Base-by-base conservation (phyloP, 1,284 basidiomycete genomes). In the Ceratobasidium sp. region DNA sequence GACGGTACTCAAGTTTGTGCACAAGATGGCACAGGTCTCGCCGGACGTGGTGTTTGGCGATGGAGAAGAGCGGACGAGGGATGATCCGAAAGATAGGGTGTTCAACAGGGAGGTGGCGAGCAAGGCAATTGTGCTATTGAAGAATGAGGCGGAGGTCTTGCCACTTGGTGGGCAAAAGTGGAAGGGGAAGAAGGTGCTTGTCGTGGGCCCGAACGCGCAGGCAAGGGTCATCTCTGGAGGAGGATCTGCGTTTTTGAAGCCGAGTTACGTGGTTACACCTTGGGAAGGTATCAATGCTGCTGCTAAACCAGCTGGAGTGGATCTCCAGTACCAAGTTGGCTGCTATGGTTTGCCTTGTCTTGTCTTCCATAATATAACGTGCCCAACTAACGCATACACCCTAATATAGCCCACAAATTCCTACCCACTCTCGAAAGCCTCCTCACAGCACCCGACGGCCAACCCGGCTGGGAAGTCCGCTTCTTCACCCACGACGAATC, bases 121-220 rank as follows among this genome's bases (percentile, higher is more conserved):
- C 8, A 88, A 91, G 75, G 87, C 88, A 0, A 89, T 92, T 77
- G 91, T 93, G 14, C 82, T 94, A 36, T 83, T 94, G 74, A 91
- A 91, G 83, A 94, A 94, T 80, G 82, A 87, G n/a, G 79, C 80
- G 19, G 76, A 82, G 1, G 78, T 91, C 1, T 82, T 89, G 29
- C 87, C 87, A 0, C 76, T 88, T 14, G 79, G 79, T 14, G 59
- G 63, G 47, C 77, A 79, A 31, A 84, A 80, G 78, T 85, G 81
- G 76, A 60, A 64, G 47, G 77, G 79, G 33, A 84, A 80, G 78
- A 85, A 81, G 76, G 80, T 87, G 57, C 86, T 86, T 1, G 79
- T 87, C 47, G 84, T 88, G 41, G 86, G 87, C 0, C 84, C 85
- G 33, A 86, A 85, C 78, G 84, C 84, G 56, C 84, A 86, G 78